Conservation (phyloP, 2,329 filamentous ascomycete genomes). For the Fusarium chuoi region DNA sequence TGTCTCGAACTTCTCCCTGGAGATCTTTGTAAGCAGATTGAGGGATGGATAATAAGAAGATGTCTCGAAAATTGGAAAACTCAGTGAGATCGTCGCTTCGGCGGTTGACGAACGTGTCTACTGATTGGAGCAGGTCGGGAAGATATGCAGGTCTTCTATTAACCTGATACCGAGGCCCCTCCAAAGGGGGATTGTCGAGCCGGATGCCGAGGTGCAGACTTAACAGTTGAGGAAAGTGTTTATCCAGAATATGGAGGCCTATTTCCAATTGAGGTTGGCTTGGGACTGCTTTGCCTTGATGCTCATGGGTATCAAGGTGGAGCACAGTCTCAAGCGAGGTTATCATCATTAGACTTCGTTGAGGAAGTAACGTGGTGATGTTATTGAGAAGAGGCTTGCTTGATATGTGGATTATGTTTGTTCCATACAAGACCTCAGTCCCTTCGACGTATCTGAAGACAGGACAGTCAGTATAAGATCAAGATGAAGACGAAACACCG, state of each 20-base stretch:
- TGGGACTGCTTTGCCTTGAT: rapidly evolving
- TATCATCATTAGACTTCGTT: neutral
- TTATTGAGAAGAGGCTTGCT: neutral
- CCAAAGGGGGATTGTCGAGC: too few relatives aligned
- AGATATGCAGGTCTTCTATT: neutral
- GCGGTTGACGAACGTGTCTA: neutral
- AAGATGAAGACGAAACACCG: neutral
- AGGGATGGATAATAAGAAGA: neutral
- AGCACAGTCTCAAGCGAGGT: neutral
- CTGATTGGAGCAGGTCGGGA: rapidly evolving
- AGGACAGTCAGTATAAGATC: neutral
- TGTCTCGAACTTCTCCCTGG: rapidly evolving
- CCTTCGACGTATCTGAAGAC: neutral
- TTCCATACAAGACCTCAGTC: neutral
- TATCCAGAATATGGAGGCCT: neutral
- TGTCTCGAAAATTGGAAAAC: neutral
- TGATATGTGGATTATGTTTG: neutral
- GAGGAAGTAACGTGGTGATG: neutral
- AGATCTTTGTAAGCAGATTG: neutral
- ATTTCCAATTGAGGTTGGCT: rapidly evolving
- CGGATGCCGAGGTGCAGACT: neutral
- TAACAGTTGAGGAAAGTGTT: neutral
- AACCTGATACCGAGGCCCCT: too few relatives aligned
- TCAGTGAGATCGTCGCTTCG: neutral
- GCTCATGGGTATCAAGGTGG: neutral